These are phyloP conservation scores for Pezicula rhizophila DNA, from an alignment of 2,329 filamentous ascomycete genomes.

Conservation along the genomic window DNA sequence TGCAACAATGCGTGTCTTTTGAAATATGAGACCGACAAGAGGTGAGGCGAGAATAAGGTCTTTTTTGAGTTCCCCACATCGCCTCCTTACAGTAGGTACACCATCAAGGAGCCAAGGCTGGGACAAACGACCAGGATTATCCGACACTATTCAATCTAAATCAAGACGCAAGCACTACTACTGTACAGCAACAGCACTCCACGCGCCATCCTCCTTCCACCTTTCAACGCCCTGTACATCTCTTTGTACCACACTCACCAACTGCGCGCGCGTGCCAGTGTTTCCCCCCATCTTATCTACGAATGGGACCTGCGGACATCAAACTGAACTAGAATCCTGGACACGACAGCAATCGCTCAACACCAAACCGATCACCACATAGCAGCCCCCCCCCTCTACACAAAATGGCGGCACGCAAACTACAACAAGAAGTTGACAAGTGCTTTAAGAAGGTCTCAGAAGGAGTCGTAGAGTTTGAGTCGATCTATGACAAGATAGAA, in stretches of 20 bases:
- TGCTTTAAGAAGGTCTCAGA: slow-evolving; percentile 98
- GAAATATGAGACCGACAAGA: too few relatives aligned
- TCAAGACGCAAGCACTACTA: slow-evolving; percentile 25
- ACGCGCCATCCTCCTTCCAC: slow-evolving; percentile 16
- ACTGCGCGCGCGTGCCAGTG: slow-evolving; percentile 6
- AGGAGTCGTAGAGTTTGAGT: slow-evolving; percentile 86
- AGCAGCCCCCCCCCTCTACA: slow-evolving; percentile 14
- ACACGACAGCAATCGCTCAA: slow-evolving; percentile 19
- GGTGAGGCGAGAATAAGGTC: too few relatives aligned
- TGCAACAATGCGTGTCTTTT: too few relatives aligned
- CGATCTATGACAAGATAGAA: slow-evolving; percentile 96
- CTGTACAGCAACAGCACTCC: slow-evolving; percentile 5
- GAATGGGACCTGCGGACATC: slow-evolving; percentile 21
- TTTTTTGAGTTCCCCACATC: too few relatives aligned
- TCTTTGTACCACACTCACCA: slow-evolving; percentile 8
- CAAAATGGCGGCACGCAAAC: slow-evolving; percentile 89
- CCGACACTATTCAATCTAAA: slow-evolving; percentile 4
- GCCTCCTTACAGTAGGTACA: not conserved
- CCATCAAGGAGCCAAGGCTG: slow-evolving; percentile 2
- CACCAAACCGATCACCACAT: slow-evolving; percentile 9
- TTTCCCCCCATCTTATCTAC: slow-evolving; percentile 8
- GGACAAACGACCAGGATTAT: not conserved
- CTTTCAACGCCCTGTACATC: slow-evolving; percentile 1
- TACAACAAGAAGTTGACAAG: slow-evolving; percentile 97
- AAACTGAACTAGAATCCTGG: slow-evolving; percentile 19